Percentiles rank a stretch among this genome's conserved stretches.
Evolutionary conservation across 768 basidiomycete genomes (phyloP).

Genomic region (Rubroboletus pulcherrimus): DNA sequence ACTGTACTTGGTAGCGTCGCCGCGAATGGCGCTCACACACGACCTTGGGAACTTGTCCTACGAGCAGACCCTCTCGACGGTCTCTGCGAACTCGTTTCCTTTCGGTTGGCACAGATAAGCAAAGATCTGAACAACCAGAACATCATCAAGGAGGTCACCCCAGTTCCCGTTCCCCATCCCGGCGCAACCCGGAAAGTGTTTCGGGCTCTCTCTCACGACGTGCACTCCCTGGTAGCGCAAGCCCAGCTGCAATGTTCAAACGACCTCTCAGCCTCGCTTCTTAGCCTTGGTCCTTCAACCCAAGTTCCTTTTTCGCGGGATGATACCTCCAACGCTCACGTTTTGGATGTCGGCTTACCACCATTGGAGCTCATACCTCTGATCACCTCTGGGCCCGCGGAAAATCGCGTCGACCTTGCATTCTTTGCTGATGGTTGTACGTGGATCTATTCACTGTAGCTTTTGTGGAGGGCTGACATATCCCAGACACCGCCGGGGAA

Average conservation of each 20-base stretch:
- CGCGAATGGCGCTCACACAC: slow-evolving; percentile 55
- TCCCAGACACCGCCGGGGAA: slow-evolving; percentile 53
- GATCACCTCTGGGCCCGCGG: slow-evolving; percentile 54
- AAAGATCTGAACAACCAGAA: slow-evolving; percentile 14
- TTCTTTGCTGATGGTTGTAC: slow-evolving; percentile 79
- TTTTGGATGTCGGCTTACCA: slow-evolving; percentile 29
- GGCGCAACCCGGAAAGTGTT: slow-evolving; percentile 7
- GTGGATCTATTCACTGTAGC: slow-evolving; percentile 22
- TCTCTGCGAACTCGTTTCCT: slow-evolving; percentile 17
- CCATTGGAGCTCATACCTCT: slow-evolving; percentile 55
- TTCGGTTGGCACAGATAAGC: slow-evolving; percentile 18
- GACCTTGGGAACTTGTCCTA: slow-evolving; percentile 55
- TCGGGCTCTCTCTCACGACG: slow-evolving; percentile 21
- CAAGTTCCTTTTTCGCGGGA: slow-evolving; percentile 13
- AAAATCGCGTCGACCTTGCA: slow-evolving; percentile 68
- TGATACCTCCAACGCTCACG: background rate
- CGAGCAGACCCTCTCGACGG: slow-evolving; percentile 15
- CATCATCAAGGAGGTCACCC: slow-evolving; percentile 9
- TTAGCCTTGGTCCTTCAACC: background rate
- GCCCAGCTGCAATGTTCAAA: slow-evolving; percentile 24
- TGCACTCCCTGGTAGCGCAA: slow-evolving; percentile 9
- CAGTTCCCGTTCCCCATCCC: slow-evolving; percentile 10
- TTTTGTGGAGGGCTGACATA: background rate
- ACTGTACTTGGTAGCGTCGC: background rate
- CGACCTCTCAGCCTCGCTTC: slow-evolving; percentile 14